A percentile compares a stretch with the other conserved stretches of the same genome.
Evolutionary conservation across 2,329 filamentous ascomycete genomes (phyloP).

Genomic region (Leptographium wingfieldii): DNA sequence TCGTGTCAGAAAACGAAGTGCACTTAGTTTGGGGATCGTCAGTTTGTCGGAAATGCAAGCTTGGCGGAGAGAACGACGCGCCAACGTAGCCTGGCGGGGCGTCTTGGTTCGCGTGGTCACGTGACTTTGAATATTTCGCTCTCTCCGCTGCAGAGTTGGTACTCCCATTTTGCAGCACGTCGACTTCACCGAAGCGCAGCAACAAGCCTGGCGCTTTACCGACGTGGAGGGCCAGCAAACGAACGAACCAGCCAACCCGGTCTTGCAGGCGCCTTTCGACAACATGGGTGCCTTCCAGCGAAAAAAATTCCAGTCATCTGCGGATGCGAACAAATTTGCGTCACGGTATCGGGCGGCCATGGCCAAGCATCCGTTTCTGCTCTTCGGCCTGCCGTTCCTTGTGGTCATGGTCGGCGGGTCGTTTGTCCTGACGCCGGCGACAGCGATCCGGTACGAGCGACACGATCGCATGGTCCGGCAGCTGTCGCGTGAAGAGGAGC

Average conservation of each 20-base stretch:
- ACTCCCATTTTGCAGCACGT: too few species aligned
- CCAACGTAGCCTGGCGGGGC: too few species aligned
- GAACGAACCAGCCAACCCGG: neutral
- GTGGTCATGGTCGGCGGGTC: conserved; percentile 80
- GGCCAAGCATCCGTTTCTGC: conserved; percentile 69
- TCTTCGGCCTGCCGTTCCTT: conserved; percentile 92
- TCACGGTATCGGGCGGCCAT: conserved; percentile 65
- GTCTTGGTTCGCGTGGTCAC: neutral
- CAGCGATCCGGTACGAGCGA: conserved; percentile 85
- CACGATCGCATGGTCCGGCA: conserved; percentile 83
- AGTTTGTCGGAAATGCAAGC: neutral
- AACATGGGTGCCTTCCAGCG: conserved; percentile 51
- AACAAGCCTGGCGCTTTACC: too few species aligned
- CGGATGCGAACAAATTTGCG: conserved; percentile 56
- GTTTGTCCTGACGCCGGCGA: conserved; percentile 88
- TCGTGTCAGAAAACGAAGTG: neutral
- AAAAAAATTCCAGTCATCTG: conserved; percentile 58
- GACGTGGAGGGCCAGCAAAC: neutral
- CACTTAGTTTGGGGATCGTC: neutral
- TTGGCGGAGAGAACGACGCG: neutral
- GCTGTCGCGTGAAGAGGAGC: conserved; percentile 72
- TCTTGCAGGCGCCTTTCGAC: conserved; percentile 7
- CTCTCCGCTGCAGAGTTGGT: neutral
- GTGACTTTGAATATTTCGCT: neutral
- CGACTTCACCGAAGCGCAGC: too few species aligned